These are phyloP conservation scores for Leptosphaerulina australis DNA, from an alignment of 2,329 filamentous ascomycete genomes.

Conservation along the genomic window DNA sequence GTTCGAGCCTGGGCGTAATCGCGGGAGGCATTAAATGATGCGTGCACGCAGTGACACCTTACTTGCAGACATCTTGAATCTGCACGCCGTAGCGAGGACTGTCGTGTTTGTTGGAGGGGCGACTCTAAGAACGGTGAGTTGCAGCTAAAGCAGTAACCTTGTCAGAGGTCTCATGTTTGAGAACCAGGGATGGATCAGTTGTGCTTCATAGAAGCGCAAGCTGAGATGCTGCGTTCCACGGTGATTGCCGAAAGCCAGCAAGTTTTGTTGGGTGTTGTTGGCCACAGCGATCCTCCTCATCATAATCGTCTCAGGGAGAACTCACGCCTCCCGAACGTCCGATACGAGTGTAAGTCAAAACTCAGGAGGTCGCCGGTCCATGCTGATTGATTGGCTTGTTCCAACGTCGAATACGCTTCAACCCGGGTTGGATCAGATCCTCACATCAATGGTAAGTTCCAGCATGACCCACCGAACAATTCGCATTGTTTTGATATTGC, in stretches of 20 bases:
- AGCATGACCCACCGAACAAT: conserved; percentile 35
- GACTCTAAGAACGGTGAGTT: conserved; percentile 6
- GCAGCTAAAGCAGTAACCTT: conserved; percentile 9
- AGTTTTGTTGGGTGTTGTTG: not conserved
- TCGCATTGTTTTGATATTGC: conserved; percentile 32
- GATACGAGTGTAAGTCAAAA: conserved; percentile 21
- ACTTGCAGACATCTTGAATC: conserved; percentile 13
- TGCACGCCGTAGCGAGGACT: conserved; percentile 14
- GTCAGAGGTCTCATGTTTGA: conserved; percentile 4
- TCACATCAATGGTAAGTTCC: conserved; percentile 33
- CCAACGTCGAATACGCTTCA: conserved; percentile 24
- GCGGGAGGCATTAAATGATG: not conserved
- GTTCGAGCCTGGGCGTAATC: conserved; percentile 5
- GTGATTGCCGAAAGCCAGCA: not conserved
- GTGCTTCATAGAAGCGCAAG: conserved; percentile 8
- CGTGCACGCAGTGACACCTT: conserved; percentile 16
- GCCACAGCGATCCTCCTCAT: not conserved
- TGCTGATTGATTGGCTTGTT: conserved; percentile 24
- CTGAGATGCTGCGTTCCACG: not conserved
- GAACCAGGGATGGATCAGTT: not conserved
- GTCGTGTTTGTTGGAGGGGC: conserved; percentile 8
- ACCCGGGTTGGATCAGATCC: conserved; percentile 26
- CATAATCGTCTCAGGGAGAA: too few species aligned
- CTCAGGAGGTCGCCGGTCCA: conserved; percentile 14
- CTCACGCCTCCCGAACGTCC: conserved; percentile 21